Conservation (phyloP, 2,329 filamentous ascomycete genomes). For the Scytalidium lignicola region DNA sequence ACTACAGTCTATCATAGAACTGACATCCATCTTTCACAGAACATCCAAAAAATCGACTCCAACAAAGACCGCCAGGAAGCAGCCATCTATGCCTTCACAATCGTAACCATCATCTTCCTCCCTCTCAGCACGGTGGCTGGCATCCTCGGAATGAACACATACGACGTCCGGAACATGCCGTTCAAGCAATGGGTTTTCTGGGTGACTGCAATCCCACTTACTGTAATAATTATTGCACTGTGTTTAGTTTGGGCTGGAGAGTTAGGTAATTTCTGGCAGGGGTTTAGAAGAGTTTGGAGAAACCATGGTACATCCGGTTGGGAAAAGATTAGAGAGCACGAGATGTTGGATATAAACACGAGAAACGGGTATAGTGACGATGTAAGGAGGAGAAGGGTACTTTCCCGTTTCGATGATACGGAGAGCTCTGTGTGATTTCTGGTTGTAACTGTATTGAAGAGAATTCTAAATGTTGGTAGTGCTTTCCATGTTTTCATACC, state of each 20-base stretch:
- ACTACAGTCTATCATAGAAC: not conserved
- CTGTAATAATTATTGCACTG: constrained; percentile 19
- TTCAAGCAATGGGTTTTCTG: constrained; percentile 27
- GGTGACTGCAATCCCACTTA: constrained; percentile 25
- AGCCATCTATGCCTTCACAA: constrained; percentile 28
- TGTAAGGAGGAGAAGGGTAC: too few species aligned
- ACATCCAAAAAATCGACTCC: constrained; percentile 18
- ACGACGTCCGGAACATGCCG: constrained; percentile 26
- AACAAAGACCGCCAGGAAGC: constrained; percentile 24
- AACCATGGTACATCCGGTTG: too few species aligned
- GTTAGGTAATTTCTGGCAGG: not conserved
- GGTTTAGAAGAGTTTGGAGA: not conserved
- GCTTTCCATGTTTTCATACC: too few species aligned
- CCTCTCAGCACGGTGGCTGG: constrained; percentile 25
- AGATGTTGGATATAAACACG: too few species aligned
- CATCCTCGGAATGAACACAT: constrained; percentile 30
- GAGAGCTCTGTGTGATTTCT: too few species aligned
- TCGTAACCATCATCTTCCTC: constrained; percentile 30
- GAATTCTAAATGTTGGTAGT: too few species aligned
- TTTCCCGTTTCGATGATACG: too few species aligned
- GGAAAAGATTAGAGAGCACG: too few species aligned
- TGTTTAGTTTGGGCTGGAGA: constrained; percentile 18
- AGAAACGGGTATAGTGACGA: too few species aligned
- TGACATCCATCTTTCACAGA: constrained; percentile 4
- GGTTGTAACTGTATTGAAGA: too few species aligned